These are phyloP conservation scores for Thalia dealbata DNA, from an alignment of 176 grass and related monocot species.

Conservation along the genomic window DNA sequence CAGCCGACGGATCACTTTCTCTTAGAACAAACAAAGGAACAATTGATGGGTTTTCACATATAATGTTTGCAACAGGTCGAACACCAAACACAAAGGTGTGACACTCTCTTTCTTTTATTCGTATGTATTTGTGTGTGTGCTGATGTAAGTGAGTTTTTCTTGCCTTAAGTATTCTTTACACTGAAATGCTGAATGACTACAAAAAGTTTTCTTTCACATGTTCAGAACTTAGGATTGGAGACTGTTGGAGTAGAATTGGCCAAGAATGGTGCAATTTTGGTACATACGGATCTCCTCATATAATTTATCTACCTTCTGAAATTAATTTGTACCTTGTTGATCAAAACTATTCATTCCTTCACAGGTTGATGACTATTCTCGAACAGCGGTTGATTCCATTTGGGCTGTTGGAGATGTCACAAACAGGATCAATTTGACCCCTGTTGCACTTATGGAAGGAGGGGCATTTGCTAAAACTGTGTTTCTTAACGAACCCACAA, in stretches of 20 bases:
- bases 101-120: constrained; percentile 6
- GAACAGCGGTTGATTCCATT: constrained; percentile 66
- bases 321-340: not conserved
- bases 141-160: not conserved
- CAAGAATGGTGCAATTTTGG: constrained; percentile 53
- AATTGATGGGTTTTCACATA: constrained; percentile 62
- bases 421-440: constrained; percentile 65
- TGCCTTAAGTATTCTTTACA: not conserved
- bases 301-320: not conserved
- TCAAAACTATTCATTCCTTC: not conserved
- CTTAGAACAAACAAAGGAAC: constrained; percentile 70
- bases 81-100: constrained; percentile 61
- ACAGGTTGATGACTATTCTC: constrained; percentile 64
- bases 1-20: constrained; percentile 54
- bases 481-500: constrained; percentile 53
- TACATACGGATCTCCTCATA: constrained; percentile 12
- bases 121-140: not conserved
- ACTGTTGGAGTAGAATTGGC: constrained; percentile 57
- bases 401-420: constrained; percentile 84
- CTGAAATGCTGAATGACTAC: constrained; percentile 1
- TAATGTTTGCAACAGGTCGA: constrained; percentile 82
- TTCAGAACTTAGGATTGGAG: constrained; percentile 66
- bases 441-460: constrained; percentile 85
- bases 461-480: constrained; percentile 55
- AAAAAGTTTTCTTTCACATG: constrained; percentile 10